phyloP scores from a whole-genome alignment of 108 stramenopile genomes.

The Discostella pseudostelligera region DNA sequence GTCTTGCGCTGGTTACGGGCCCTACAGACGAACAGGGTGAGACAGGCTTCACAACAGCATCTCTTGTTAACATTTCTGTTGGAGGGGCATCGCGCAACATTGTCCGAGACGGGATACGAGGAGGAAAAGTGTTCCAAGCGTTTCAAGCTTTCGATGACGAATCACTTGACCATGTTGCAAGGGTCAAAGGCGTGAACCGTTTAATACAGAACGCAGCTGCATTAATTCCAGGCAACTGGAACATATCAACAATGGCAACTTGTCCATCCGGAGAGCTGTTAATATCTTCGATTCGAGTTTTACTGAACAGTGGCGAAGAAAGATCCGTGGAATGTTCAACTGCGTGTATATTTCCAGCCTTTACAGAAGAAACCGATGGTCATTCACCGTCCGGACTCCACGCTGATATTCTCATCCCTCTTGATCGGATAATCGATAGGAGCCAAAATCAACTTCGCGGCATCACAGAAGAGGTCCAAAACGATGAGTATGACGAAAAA shows the following conservation, averaged over 20 bases:
- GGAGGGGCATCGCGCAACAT: constrained; percentile 34
- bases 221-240: constrained; percentile 52
- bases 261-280: constrained; percentile 1
- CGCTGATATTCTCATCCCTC: constrained; percentile 52
- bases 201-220: constrained; percentile 14
- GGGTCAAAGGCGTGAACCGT: constrained; percentile 9
- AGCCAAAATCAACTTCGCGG: constrained; percentile 69
- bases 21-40: constrained; percentile 15
- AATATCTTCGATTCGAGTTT: constrained; percentile 16
- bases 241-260: constrained; percentile 19
- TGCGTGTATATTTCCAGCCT: constrained; percentile 14
- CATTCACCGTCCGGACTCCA: constrained; percentile 12
- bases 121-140: constrained; percentile 10
- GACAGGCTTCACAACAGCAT: constrained; percentile 14
- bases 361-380: background rate
- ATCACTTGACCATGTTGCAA: constrained; percentile 4
- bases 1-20: constrained; percentile 63
- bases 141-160: constrained; percentile 47
- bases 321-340: constrained; percentile 1
- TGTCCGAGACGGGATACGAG: constrained; percentile 17
- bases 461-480: constrained; percentile 44
- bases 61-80: constrained; percentile 43
- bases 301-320: background rate
- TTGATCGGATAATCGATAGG: constrained; percentile 68
- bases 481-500: constrained; percentile 45